Conservation (phyloP, 352 stramenopile genomes). For the Globisporangium cederbergense region DNA sequence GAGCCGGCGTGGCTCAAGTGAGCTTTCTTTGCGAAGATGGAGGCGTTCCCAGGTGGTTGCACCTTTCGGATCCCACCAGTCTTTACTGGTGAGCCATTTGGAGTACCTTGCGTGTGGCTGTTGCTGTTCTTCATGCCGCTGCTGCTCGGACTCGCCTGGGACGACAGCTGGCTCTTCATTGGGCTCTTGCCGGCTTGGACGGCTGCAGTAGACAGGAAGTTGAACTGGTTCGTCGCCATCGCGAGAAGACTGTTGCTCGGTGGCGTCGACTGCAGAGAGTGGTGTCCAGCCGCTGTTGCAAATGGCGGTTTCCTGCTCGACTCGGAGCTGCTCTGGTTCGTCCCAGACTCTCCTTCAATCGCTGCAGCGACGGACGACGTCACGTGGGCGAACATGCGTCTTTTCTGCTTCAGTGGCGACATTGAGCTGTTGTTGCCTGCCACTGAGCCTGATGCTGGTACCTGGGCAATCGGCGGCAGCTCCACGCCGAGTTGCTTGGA, state of each 20-base stretch:
- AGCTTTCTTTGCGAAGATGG: conserved; percentile 4
- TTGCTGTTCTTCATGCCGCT: conserved; percentile 1
- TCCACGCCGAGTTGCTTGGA: conserved; percentile 54
- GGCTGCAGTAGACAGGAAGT: conserved; percentile 23
- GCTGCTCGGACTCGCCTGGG: conserved; percentile 1
- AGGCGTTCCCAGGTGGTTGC: conserved; percentile 11
- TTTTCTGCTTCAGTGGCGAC: conserved; percentile 49
- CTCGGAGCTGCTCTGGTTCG: background rate
- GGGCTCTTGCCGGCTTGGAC: background rate
- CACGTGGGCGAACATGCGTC: conserved; percentile 39
- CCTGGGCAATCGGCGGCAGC: conserved; percentile 40
- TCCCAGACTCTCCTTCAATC: conserved; percentile 3
- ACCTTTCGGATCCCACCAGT: background rate
- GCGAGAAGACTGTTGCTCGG: conserved; percentile 27
- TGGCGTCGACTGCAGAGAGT: background rate
- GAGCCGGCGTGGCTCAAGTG: background rate
- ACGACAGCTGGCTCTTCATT: conserved; percentile 10
- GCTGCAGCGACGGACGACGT: conserved; percentile 22
- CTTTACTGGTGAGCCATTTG: background rate
- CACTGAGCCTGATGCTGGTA: background rate
- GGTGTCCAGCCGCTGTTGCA: background rate
- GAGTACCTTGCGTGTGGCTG: background rate
- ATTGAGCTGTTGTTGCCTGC: conserved; percentile 2
- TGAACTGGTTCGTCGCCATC: conserved; percentile 42
- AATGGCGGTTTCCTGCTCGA: background rate